Evolutionary conservation across 129 eudicot genomes (phyloP).

Genomic region (Daucus carota): DH1_v3.0 NC_030389.2:10132001-10132500

Average conservation of each 20-base stretch:
- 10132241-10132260: conserved; percentile 15
- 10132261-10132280: conserved; percentile 57
- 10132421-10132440: neutral
- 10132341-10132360: neutral
- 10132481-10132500: conserved; percentile 30
- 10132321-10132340: neutral
- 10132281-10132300: conserved; percentile 56
- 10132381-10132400: neutral
- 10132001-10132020: neutral
- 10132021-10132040: neutral
- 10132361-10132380: neutral
- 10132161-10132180: neutral
- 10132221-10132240: neutral
- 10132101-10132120: neutral
- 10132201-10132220: neutral
- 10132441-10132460: neutral
- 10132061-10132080: neutral
- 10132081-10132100: neutral
- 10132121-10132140: neutral
- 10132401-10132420: neutral
- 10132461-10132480: neutral
- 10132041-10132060: neutral
- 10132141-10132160: neutral
- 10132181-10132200: neutral
- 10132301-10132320: conserved; percentile 46